A percentile compares a stretch with the other conserved stretches of the same genome.
These are phyloP conservation scores for Berberis thunbergii DNA, from an alignment of 164 flowering plant genomes.

Conservation along the genomic window DNA sequence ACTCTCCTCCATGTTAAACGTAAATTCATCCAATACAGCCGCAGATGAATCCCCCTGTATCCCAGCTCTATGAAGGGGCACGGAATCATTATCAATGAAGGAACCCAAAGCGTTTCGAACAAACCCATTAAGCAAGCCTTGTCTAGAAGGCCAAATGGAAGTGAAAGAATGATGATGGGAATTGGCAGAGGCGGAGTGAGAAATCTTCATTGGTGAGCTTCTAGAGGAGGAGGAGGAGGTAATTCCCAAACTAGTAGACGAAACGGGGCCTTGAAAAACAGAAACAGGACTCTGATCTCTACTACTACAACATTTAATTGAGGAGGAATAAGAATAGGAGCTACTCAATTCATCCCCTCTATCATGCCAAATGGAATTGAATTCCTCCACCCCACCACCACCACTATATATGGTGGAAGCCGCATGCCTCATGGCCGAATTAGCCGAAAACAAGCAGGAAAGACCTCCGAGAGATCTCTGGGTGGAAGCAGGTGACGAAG, in stretches of 20 bases:
- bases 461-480: slow-evolving; percentile 66
- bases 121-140: slow-evolving; percentile 61
- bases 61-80: slow-evolving; percentile 18
- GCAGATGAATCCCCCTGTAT: slow-evolving; percentile 16
- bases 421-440: slow-evolving; percentile 29
- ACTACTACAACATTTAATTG: slow-evolving; percentile 21
- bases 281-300: slow-evolving; percentile 82
- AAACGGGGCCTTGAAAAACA: slow-evolving; percentile 73
- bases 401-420: slow-evolving; percentile 25
- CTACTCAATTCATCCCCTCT: slow-evolving; percentile 63
- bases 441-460: slow-evolving; percentile 62
- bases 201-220: slow-evolving; percentile 42
- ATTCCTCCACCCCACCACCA: slow-evolving; percentile 32
- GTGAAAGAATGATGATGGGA: slow-evolving; percentile 8
- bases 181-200: slow-evolving; percentile 25
- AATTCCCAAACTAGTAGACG: slow-evolving; percentile 33
- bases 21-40: slow-evolving; percentile 49
- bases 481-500: slow-evolving; percentile 34
- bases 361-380: slow-evolving; percentile 42
- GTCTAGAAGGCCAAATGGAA: slow-evolving; percentile 24
- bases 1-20: slow-evolving; percentile 70
- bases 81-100: slow-evolving; percentile 58
- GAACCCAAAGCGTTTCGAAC: slow-evolving; percentile 59
- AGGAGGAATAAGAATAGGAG: slow-evolving; percentile 31
- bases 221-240: slow-evolving; percentile 17